Conservation (phyloP, 2,329 filamentous ascomycete species). For the Xylaria sp. region DNA sequence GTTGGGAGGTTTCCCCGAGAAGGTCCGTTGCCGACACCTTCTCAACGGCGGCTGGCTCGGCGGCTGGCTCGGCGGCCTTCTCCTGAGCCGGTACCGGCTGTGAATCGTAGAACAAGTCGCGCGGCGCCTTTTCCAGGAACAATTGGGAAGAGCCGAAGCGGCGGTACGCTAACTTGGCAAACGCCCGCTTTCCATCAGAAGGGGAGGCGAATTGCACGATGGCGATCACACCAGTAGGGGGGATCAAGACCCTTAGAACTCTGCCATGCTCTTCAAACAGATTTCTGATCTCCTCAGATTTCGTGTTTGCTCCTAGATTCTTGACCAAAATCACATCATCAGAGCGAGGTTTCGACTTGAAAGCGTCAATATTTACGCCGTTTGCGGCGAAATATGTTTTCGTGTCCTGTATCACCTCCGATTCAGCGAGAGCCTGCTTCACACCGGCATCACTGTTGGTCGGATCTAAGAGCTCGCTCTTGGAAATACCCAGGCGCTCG, state of each 20-base stretch:
- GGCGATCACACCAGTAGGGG: conserved; percentile 85
- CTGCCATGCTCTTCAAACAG: conserved; percentile 83
- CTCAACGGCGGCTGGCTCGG: conserved; percentile 41
- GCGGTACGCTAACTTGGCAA: conserved; percentile 78
- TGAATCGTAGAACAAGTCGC: conserved; percentile 60
- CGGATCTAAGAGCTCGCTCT: conserved; percentile 89
- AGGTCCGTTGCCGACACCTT: conserved; percentile 67
- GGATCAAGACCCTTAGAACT: conserved; percentile 79
- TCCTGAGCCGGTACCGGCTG: conserved; percentile 26
- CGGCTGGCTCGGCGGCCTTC: conserved; percentile 30
- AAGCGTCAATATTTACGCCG: conserved; percentile 86
- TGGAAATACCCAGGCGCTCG: conserved; percentile 78
- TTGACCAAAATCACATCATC: conserved; percentile 88
- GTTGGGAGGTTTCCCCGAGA: conserved; percentile 42
- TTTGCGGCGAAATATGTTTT: conserved; percentile 85
- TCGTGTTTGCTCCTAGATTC: conserved; percentile 85
- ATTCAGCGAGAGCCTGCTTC: conserved; percentile 95
- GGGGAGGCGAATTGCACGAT: conserved; percentile 83
- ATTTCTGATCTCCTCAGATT: conserved; percentile 68
- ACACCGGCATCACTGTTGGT: conserved; percentile 91
- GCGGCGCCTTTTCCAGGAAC: conserved; percentile 90
- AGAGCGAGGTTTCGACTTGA: conserved; percentile 78
- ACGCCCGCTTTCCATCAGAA: conserved; percentile 75
- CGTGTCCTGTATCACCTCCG: conserved; percentile 90
- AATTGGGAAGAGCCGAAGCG: conserved; percentile 78